Percentiles rank a stretch among this genome's conserved stretches.
phyloP scores from a whole-genome alignment of 179 eudicot species.

The Carnegiea gigantea region DNA sequence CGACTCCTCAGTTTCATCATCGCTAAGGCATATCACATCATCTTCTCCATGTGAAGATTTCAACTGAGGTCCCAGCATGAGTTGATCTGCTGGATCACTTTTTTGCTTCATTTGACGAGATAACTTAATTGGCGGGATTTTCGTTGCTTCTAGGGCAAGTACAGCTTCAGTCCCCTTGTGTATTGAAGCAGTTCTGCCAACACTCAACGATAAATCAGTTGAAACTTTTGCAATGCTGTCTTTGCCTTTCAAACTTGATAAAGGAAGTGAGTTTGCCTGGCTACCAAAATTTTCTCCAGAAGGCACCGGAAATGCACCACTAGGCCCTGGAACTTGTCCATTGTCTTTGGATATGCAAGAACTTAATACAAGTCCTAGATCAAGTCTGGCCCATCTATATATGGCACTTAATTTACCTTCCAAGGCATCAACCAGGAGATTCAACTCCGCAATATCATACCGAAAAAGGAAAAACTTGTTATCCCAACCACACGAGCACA shows the following conservation, averaged over 20 bases:
- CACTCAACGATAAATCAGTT: conserved; percentile 31
- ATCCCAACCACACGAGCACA: conserved; percentile 84
- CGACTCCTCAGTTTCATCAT: conserved; percentile 71
- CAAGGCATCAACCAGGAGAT: conserved; percentile 85
- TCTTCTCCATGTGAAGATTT: conserved; percentile 39
- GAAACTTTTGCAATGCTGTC: conserved; percentile 28
- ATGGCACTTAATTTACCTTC: conserved; percentile 93
- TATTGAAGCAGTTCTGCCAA: conserved; percentile 26
- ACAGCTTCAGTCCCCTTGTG: conserved; percentile 41
- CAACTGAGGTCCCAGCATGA: conserved; percentile 28
- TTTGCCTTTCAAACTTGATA: conserved; percentile 32
- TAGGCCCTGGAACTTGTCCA: conserved; percentile 30
- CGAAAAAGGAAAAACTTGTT: conserved; percentile 82
- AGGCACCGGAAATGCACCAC: conserved; percentile 33
- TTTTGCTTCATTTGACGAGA: conserved; percentile 30
- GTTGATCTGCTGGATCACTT: conserved; percentile 30
- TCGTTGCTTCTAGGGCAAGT: conserved; percentile 39
- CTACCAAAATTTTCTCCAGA: conserved; percentile 34
- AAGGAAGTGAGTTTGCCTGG: conserved; percentile 31
- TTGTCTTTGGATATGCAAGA: conserved; percentile 62
- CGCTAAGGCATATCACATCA: conserved; percentile 71
- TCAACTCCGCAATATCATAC: conserved; percentile 69
- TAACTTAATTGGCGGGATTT: conserved; percentile 30
- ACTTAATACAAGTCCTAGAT: conserved; percentile 83
- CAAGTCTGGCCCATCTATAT: conserved; percentile 88